Base-by-base conservation (phyloP, 164 flowering plant genomes). In the Echeveria elegans region DNA sequence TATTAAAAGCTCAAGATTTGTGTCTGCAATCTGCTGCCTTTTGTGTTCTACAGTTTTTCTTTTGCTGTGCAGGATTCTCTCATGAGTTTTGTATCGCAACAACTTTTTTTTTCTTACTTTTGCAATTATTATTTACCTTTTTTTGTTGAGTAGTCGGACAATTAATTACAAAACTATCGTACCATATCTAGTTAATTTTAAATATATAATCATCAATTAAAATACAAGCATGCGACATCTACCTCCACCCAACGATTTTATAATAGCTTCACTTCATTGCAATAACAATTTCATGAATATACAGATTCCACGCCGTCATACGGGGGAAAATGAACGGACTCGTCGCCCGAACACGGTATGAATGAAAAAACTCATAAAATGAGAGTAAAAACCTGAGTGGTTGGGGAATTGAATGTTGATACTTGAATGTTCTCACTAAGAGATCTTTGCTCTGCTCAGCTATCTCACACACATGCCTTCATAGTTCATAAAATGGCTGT, bases 1-100 rank as follows among this genome's bases (percentile, higher is more conserved):
- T 11, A 56, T 19, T 56, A 56, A 56, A 56, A 28, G 32, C 61
- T 56, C 61, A 56, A 56, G 32, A 56, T 56, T 56, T 56, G 19
- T 5, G 61, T 56, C 61, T 28, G 61, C 61, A 56, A 28, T 56
- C 61, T 56, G 61, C 61, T 23, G n/a, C n/a, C n/a, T n/a, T n/a
- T n/a, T n/a, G 11, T 28, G n/a, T 15, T 56, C 32, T 56, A 16
- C 31, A 53, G 31, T 56, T 56, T 56, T 56, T 52, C 24, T 52
- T 43, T 43, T 56, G 58, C 58, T 52, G 58, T 52, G 23, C 58
- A 52, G 10, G 28, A 52, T 52, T 52, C 28, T 23, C 58, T 52
- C 14, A 21, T 26, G 61, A 56, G 26, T 19, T 26, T 28, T 28
- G 32, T 56, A 29, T 56, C 30, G 14, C 29, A 53, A 38, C 47